These are phyloP conservation scores for Tuber borchii DNA, from an alignment of 495 filamentous ascomycete genomes.

Conservation along the genomic window DNA sequence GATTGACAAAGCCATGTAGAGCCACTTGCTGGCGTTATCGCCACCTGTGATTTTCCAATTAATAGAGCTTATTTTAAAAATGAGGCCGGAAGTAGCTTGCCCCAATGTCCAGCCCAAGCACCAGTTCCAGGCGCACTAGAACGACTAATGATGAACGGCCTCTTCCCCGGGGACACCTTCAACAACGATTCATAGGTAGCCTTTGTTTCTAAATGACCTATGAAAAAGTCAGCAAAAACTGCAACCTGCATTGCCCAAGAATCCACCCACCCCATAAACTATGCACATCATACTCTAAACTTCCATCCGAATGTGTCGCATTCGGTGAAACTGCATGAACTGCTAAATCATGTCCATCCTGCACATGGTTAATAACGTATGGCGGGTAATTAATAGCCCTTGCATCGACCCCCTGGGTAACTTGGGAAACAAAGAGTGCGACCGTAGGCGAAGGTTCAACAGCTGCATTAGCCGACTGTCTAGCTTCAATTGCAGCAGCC, in stretches of 20 bases:
- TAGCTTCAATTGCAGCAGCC: conserved; percentile 45
- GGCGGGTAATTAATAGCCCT: conserved; percentile 55
- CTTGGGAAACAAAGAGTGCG: neutral
- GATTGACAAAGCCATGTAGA: conserved; percentile 69
- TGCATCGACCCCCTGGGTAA: neutral
- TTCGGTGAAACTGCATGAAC: conserved; percentile 71
- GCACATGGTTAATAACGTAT: conserved; percentile 73
- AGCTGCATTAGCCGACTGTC: neutral
- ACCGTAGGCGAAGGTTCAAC: neutral
- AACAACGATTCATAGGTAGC: conserved; percentile 72
- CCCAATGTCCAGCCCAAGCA: conserved; percentile 82
- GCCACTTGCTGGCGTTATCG: conserved; percentile 66
- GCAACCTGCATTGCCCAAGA: conserved; percentile 37
- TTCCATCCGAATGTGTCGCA: conserved; percentile 67
- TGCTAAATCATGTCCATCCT: conserved; percentile 58
- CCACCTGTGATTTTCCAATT: conserved; percentile 43
- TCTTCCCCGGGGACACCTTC: conserved; percentile 55
- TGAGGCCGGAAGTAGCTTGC: conserved; percentile 28
- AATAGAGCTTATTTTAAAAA: neutral
- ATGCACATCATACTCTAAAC: conserved; percentile 72
- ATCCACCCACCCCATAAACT: conserved; percentile 70
- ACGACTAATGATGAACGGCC: conserved; percentile 80
- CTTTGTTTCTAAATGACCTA: conserved; percentile 42
- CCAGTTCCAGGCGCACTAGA: conserved; percentile 75
- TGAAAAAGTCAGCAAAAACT: neutral